Evolutionary conservation across 768 basidiomycete genomes (phyloP).

Genomic region (Mycena rebaudengoi): DNA sequence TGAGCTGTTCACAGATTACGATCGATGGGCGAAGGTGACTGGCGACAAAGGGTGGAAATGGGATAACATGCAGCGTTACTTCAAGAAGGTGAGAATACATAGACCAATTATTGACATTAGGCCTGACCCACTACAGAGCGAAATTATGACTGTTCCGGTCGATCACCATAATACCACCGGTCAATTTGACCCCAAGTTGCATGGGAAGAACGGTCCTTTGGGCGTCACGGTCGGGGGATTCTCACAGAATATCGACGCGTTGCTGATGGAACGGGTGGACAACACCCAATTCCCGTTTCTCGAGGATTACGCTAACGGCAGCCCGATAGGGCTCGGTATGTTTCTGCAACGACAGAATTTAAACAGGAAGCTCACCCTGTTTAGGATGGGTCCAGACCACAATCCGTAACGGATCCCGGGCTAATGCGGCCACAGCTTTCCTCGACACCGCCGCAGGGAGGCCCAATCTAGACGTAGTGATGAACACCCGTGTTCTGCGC

Average conservation of each 20-base stretch:
- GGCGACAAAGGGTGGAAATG: conserved; percentile 43
- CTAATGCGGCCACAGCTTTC: conserved; percentile 25
- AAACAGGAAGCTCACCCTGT: neutral
- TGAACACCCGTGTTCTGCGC: conserved; percentile 8
- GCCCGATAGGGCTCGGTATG: conserved; percentile 37
- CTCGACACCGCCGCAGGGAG: conserved; percentile 22
- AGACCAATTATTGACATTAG: neutral
- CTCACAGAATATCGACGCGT: conserved; percentile 19
- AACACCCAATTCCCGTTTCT: conserved; percentile 37
- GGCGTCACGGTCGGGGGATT: conserved; percentile 26
- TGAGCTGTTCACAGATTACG: conserved; percentile 28
- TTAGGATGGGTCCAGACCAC: conserved; percentile 24
- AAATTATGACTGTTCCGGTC: conserved; percentile 28
- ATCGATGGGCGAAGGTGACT: conserved; percentile 40
- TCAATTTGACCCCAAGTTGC: conserved; percentile 32
- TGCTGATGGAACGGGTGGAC: conserved; percentile 24
- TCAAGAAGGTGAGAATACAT: conserved; percentile 27
- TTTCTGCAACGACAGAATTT: neutral
- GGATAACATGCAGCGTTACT: conserved; percentile 38
- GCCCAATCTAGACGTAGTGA: conserved; percentile 25
- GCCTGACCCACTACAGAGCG: conserved; percentile 25
- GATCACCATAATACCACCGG: neutral
- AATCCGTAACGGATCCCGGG: conserved; percentile 16
- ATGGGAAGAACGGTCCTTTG: conserved; percentile 29
- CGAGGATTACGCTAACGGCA: conserved; percentile 38